Conservation (phyloP, 2,329 filamentous ascomycete species). For the Diaporthe velutina region DNA sequence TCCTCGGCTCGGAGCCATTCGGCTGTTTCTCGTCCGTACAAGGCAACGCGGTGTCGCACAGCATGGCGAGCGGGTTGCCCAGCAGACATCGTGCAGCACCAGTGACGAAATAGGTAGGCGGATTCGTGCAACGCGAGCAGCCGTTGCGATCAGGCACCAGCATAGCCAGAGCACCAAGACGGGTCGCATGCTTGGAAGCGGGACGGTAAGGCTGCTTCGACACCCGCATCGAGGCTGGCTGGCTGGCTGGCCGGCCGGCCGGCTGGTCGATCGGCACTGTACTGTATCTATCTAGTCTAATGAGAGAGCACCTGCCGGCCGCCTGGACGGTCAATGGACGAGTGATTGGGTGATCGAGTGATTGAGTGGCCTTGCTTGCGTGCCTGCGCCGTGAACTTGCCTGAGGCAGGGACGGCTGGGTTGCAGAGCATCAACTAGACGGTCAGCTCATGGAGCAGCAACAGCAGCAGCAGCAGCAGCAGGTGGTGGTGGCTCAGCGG, state of each 20-base stretch:
- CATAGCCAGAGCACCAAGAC: constrained; percentile 19
- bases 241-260: not conserved
- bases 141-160: constrained; percentile 34
- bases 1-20: constrained; percentile 4
- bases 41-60: constrained; percentile 34
- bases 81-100: constrained; percentile 12
- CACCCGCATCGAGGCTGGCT: constrained; percentile 6
- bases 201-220: constrained; percentile 22
- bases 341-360: not conserved
- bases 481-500: constrained; percentile 11
- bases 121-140: constrained; percentile 34
- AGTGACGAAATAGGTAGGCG: constrained; percentile 13
- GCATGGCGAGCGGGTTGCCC: constrained; percentile 23
- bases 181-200: constrained; percentile 15
- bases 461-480: not conserved
- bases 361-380: not conserved
- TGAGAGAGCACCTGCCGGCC: constrained; percentile 2
- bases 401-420: constrained; percentile 11
- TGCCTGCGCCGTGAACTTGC: constrained; percentile 28
- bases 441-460: not conserved
- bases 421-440: constrained; percentile 10
- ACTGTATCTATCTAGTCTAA: not conserved
- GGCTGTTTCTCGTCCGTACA: constrained; percentile 5
- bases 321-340: not conserved
- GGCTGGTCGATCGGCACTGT: not conserved